Evolutionary conservation across 192 early-diverging fungal species (phyloP).

Genomic region (Dissophora ornata): DNA sequence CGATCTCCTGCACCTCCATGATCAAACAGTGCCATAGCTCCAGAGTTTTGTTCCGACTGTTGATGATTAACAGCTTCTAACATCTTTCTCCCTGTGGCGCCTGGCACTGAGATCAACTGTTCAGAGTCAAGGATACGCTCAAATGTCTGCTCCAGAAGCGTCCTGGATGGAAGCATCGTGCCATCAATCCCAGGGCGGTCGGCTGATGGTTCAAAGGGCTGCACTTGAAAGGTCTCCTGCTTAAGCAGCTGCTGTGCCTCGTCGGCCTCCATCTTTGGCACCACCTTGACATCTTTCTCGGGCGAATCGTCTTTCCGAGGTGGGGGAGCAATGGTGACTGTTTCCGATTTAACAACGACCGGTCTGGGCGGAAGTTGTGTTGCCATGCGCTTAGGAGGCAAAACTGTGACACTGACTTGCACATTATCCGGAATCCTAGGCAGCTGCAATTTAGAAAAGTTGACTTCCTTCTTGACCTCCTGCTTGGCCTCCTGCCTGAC

Average conservation of each 20-base stretch:
- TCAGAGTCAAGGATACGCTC: conserved; percentile 43
- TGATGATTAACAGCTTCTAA: conserved; percentile 31
- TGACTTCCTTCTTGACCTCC: conserved; percentile 33
- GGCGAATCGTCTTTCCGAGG: conserved; percentile 3
- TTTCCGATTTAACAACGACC: conserved; percentile 31
- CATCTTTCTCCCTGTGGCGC: conserved; percentile 37
- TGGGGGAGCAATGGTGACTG: conserved; percentile 5
- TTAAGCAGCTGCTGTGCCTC: conserved; percentile 25
- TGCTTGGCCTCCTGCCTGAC: conserved; percentile 10
- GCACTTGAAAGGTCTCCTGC: conserved; percentile 40
- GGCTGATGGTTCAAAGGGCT: conserved; percentile 33
- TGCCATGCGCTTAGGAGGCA: conserved; percentile 37
- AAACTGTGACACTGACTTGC: conserved; percentile 22
- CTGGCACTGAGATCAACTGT: conserved; percentile 36
- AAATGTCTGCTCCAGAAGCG: conserved; percentile 37
- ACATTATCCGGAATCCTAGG: conserved; percentile 25
- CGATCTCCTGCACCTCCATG: not conserved
- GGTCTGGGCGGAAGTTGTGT: conserved; percentile 29
- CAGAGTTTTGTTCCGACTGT: not conserved
- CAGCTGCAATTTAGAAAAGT: conserved; percentile 32
- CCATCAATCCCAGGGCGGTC: conserved; percentile 8
- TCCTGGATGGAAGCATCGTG: not conserved
- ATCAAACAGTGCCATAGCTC: conserved; percentile 19
- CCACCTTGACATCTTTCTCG: conserved; percentile 25
- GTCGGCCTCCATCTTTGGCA: conserved; percentile 14